Base-by-base conservation (phyloP, 1,284 basidiomycete genomes). In the Rugosomyces carneus region DNA sequence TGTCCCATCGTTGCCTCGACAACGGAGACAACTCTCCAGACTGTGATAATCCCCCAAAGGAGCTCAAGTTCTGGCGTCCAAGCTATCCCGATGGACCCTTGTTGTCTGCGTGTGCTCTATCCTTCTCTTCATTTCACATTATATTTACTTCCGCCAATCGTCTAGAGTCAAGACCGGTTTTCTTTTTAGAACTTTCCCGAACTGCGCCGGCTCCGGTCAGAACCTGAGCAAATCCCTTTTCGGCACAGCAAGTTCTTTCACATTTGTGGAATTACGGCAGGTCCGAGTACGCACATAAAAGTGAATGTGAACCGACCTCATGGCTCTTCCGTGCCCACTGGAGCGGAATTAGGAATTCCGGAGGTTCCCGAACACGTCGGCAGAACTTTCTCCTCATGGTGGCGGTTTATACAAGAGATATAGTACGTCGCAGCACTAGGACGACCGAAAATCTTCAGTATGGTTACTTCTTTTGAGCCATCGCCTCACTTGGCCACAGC, bases 281-380 rank as follows among this genome's bases (percentile, higher is more conserved):
- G 15, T 39, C 49, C 46, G 42, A 50, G 40, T 46, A 38, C 46
- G 48, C 43, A 31, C 40, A 38, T 18, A 24, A 34, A n/a, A 15
- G 15, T 15, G 15, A 15, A 34, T 37, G 21, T 45, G 49, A 48
- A 44, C 51, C 54, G 44, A 44, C 40, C 24, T 20, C 24, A 34
- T 44, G 50, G 51, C 51, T 44, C 47, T 49, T 57, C 57, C 56
- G 56, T 55, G 49, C 42, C 53, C 32, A 45, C 41, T 59, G 56
- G 56, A 53, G 42, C 45, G 37, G 48, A 31, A 42, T 47, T 48
- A 43, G 34, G 40, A 49, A 42, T 21, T 24, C 43, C 56, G 55
- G 56, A 31, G 27, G 27, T 51, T 51, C 45, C 58, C 55, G 54
- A 45, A 15, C 36, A 37, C 45, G 37, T 34, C 45, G 47, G 34